A percentile compares a stretch with the other conserved stretches of the same genome.
Conservation (phyloP, 192 early-diverging fungal species). For the Linnemannia hyalina region DNA sequence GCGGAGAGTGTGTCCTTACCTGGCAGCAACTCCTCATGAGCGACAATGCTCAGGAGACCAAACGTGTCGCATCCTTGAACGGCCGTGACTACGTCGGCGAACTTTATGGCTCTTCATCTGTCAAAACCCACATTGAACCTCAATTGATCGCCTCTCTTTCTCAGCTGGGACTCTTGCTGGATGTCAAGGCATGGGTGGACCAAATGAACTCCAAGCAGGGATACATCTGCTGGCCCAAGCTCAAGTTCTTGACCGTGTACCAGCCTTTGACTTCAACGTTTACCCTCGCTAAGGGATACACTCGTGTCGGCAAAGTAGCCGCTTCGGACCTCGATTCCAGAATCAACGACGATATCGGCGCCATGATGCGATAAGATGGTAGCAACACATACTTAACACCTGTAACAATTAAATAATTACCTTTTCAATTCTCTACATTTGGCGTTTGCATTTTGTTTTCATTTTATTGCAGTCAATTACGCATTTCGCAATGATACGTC, state of each 20-base stretch:
- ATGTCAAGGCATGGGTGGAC: neutral
- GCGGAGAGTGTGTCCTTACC: neutral
- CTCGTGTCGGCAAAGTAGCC: neutral
- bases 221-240: neutral
- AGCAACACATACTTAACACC: no score
- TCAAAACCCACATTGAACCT: neutral
- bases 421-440: neutral
- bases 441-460: neutral
- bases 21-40: neutral
- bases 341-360: neutral
- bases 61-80: neutral
- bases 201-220: constrained; percentile 1
- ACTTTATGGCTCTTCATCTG: neutral
- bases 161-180: neutral
- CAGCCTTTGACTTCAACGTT: neutral
- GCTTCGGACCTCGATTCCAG: neutral
- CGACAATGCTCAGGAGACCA: neutral
- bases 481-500: neutral
- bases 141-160: neutral
- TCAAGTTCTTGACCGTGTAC: neutral
- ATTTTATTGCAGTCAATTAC: neutral
- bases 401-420: no score
- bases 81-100: neutral
- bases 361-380: neutral
- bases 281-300: neutral